phyloP scores from a whole-genome alignment of 345 rosid species.

The Eutrema heterophyllum region DNA sequence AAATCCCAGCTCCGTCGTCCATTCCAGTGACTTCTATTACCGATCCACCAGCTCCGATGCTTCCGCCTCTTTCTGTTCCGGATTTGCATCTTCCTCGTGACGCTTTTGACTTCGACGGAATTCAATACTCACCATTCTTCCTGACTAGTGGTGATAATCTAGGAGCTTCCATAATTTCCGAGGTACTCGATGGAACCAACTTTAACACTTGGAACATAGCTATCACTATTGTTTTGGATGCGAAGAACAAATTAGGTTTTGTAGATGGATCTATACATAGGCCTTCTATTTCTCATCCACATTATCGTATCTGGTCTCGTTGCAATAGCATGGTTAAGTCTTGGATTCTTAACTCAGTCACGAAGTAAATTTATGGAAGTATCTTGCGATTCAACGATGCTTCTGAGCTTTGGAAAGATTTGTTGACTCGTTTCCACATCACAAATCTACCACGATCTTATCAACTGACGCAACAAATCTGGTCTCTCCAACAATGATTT shows the following conservation, averaged over 20 bases:
- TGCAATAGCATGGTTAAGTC: neutral
- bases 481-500: neutral
- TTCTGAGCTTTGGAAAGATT: too few species aligned
- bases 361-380: neutral
- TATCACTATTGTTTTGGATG: neutral
- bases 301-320: neutral
- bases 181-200: neutral
- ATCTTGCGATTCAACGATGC: too few species aligned
- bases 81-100: neutral
- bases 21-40: neutral
- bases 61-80: neutral
- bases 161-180: neutral
- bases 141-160: neutral
- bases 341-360: neutral
- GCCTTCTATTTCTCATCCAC: neutral
- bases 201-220: neutral
- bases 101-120: neutral
- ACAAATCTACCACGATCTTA: too few species aligned
- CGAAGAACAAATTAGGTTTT: neutral
- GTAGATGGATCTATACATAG: too few species aligned
- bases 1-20: too few species aligned
- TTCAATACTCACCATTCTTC: neutral
- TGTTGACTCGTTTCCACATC: too few species aligned
- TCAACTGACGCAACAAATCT: neutral
- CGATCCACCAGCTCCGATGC: rapidly evolving